These are phyloP conservation scores for Nidularia pulvinata DNA, from an alignment of 768 basidiomycete genomes.

Conservation along the genomic window DNA sequence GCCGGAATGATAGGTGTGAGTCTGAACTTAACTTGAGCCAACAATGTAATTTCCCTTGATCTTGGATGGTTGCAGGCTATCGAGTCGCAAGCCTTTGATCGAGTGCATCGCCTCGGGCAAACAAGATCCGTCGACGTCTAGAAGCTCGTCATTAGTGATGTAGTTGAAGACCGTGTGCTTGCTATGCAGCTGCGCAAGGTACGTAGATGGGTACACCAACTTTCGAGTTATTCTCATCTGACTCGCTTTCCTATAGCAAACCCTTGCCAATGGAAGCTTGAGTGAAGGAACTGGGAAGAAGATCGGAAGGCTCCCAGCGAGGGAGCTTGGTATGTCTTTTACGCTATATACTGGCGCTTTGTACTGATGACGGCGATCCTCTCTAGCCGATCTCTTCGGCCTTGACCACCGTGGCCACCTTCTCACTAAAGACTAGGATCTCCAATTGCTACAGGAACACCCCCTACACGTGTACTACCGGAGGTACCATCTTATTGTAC, in stretches of 20 bases:
- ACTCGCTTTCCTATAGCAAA: conserved; percentile 28
- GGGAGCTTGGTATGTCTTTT: conserved; percentile 39
- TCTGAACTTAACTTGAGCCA: conserved; percentile 63
- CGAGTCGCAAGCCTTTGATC: conserved; percentile 62
- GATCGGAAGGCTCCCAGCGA: conserved; percentile 49
- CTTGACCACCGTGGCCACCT: conserved; percentile 34
- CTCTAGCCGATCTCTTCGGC: conserved; percentile 39
- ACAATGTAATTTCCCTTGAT: conserved; percentile 64
- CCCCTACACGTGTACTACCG: too few species aligned
- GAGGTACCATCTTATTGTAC: too few species aligned
- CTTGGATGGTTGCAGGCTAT: conserved; percentile 66
- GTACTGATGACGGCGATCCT: background rate
- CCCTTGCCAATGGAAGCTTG: conserved; percentile 57
- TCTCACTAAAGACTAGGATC: conserved; percentile 6
- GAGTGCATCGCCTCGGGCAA: conserved; percentile 61
- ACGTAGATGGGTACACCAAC: conserved; percentile 1
- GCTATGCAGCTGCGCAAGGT: conserved; percentile 63
- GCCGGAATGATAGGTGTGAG: conserved; percentile 31
- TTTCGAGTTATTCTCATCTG: background rate
- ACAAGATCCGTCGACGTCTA: conserved; percentile 46
- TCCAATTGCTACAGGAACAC: too few species aligned
- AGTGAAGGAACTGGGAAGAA: conserved; percentile 65
- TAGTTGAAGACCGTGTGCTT: conserved; percentile 73
- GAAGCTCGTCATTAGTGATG: conserved; percentile 56
- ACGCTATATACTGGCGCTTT: background rate